A percentile compares a stretch with the other conserved stretches of the same genome.
Conservation (phyloP, 768 basidiomycete species). For the Pulveroboletus sp. region DNA sequence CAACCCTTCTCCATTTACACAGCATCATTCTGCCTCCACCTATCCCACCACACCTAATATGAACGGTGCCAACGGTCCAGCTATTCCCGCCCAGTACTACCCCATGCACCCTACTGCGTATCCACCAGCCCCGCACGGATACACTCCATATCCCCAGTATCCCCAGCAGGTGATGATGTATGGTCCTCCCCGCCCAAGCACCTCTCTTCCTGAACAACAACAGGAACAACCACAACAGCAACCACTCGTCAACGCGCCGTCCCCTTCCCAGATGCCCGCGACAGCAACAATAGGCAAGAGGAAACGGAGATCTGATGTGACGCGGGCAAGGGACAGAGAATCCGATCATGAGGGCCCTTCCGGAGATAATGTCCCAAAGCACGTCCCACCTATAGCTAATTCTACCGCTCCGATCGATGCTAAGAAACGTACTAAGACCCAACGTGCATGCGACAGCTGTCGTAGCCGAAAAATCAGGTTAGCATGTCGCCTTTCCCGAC, state of each 20-base stretch:
- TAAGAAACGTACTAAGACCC: slow-evolving; percentile 90
- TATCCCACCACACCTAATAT: slow-evolving; percentile 29
- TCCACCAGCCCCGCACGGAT: slow-evolving; percentile 35
- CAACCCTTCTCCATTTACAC: slow-evolving; percentile 49
- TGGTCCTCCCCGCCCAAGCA: slow-evolving; percentile 37
- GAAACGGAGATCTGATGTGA: slow-evolving; percentile 50
- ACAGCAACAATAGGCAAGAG: slow-evolving; percentile 44
- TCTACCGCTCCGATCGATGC: slow-evolving; percentile 43
- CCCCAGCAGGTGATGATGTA: slow-evolving; percentile 67
- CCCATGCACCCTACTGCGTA: slow-evolving; percentile 54
- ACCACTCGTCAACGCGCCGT: slow-evolving; percentile 31
- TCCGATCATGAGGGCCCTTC: slow-evolving; percentile 63
- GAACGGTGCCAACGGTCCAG: slow-evolving; percentile 38
- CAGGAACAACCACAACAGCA: slow-evolving; percentile 24
- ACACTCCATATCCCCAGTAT: slow-evolving; percentile 56
- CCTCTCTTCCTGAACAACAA: slow-evolving; percentile 32
- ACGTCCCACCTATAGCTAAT: slow-evolving; percentile 25
- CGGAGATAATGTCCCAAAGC: slow-evolving; percentile 38
- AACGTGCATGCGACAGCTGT: slow-evolving; percentile 89
- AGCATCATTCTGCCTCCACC: slow-evolving; percentile 38
- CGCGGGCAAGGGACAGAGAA: slow-evolving; percentile 42
- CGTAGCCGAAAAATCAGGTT: slow-evolving; percentile 84
- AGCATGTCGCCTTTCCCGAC: slow-evolving; percentile 14
- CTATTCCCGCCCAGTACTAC: slow-evolving; percentile 48
- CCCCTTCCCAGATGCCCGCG: slow-evolving; percentile 32